A percentile compares a stretch with the other conserved stretches of the same genome.
These are phyloP conservation scores for Globisporangium nodosum DNA, from an alignment of 352 stramenopile genomes.

Conservation along the genomic window DNA sequence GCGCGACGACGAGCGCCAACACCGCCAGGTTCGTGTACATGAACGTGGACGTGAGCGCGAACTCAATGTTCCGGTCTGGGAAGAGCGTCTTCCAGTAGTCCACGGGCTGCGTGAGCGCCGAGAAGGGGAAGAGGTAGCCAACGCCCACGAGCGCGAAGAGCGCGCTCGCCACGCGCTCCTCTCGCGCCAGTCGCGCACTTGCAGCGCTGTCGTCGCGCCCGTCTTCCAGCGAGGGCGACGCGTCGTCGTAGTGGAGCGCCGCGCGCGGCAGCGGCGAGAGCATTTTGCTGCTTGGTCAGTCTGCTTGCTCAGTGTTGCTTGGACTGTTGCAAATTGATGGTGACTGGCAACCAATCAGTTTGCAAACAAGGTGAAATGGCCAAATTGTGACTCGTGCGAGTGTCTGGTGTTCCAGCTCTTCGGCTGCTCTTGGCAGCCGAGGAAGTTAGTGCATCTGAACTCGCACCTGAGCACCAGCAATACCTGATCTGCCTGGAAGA, in stretches of 20 bases:
- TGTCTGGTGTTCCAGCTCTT: no score
- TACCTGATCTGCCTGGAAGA: no score
- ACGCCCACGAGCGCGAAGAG: conserved; percentile 72
- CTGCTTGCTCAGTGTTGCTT: not conserved
- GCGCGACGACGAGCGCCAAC: conserved; percentile 58
- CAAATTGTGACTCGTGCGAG: no score
- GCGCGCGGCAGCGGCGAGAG: conserved; percentile 48
- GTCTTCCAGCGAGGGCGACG: conserved; percentile 2
- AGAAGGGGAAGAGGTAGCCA: conserved; percentile 86
- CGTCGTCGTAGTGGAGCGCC: conserved; percentile 28
- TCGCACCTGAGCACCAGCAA: no score
- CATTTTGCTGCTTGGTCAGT: conserved; percentile 18
- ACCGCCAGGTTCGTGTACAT: conserved; percentile 83
- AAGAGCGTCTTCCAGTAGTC: conserved; percentile 87
- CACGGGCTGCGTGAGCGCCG: conserved; percentile 83
- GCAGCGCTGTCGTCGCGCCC: not conserved
- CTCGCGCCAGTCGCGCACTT: conserved; percentile 22
- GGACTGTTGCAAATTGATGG: not conserved
- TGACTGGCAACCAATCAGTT: no score
- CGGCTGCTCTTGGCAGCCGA: no score
- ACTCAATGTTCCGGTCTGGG: conserved; percentile 85
- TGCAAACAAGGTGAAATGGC: no score
- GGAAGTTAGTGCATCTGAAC: no score
- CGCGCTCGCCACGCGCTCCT: conserved; percentile 49
- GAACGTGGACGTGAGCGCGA: conserved; percentile 75